phyloP scores from a whole-genome alignment of 1,139 yeast species.

The Maudiozyma humilis region DNA sequence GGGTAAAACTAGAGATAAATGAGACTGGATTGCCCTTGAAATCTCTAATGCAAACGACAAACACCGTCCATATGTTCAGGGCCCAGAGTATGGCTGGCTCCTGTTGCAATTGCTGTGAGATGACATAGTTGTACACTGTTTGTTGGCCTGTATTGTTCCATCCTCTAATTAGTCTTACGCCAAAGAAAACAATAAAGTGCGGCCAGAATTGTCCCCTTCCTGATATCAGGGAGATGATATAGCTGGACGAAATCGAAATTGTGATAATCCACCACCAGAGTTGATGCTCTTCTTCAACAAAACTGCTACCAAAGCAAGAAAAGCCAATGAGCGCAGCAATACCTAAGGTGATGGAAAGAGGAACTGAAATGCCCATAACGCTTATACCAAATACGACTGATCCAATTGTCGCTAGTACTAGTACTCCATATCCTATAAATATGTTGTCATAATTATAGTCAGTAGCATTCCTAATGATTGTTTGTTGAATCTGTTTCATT shows the following conservation, averaged over 20 bases:
- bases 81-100: slow-evolving; percentile 41
- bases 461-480: slow-evolving; percentile 60
- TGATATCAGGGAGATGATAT: background rate
- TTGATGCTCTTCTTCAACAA: slow-evolving; percentile 96
- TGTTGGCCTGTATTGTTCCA: slow-evolving; percentile 95
- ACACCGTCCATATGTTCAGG: slow-evolving; percentile 39
- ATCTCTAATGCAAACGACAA: slow-evolving; percentile 20
- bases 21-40: slow-evolving; percentile 28
- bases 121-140: slow-evolving; percentile 42
- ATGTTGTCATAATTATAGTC: slow-evolving; percentile 56
- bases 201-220: background rate
- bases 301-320: slow-evolving; percentile 72
- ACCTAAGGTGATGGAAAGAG: slow-evolving; percentile 7
- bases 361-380: background rate
- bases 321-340: slow-evolving; percentile 32
- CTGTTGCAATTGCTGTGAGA: slow-evolving; percentile 32
- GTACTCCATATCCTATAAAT: slow-evolving; percentile 38
- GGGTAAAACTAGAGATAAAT: slow-evolving; percentile 37
- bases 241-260: slow-evolving; percentile 9
- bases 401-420: slow-evolving; percentile 31
- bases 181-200: slow-evolving; percentile 33
- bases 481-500: slow-evolving; percentile 45
- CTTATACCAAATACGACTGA: slow-evolving; percentile 8
- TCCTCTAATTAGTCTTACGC: slow-evolving; percentile 59
- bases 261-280: slow-evolving; percentile 76